Evolutionary conservation across 805 yeast genomes (phyloP).

Genomic region (Teunomyces kruisii): DNA sequence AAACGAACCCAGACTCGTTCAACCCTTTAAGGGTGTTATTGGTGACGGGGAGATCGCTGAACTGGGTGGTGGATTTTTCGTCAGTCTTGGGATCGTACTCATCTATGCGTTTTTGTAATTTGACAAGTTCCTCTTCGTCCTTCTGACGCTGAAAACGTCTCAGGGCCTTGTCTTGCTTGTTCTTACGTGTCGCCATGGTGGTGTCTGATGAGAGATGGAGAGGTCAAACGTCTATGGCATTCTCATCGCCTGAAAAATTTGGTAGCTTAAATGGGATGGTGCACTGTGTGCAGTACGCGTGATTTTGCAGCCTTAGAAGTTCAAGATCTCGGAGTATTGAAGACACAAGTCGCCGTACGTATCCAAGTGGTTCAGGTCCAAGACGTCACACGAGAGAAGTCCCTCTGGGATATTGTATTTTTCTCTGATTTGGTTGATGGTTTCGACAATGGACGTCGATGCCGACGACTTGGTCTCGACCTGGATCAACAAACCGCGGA

Average conservation of each 20-base stretch:
- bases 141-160: constrained; percentile 22
- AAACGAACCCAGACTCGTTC: constrained; percentile 71
- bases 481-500: constrained; percentile 68
- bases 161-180: constrained; percentile 15
- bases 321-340: constrained; percentile 42
- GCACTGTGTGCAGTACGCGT: background rate
- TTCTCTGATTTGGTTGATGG: constrained; percentile 18
- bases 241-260: constrained; percentile 4
- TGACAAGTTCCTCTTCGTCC: constrained; percentile 36
- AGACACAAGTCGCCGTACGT: constrained; percentile 40
- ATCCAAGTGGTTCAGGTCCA: constrained; percentile 27
- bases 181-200: constrained; percentile 8
- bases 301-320: constrained; percentile 23
- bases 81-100: constrained; percentile 49
- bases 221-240: constrained; percentile 7
- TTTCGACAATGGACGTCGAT: background rate
- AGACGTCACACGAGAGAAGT: constrained; percentile 28
- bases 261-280: background rate
- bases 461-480: constrained; percentile 36
- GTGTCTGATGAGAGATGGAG: background rate
- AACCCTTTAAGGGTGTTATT: constrained; percentile 66
- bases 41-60: constrained; percentile 78
- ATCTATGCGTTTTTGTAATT: constrained; percentile 50
- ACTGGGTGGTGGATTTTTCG: constrained; percentile 40
- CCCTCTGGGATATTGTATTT: constrained; percentile 43